Conservation (phyloP, 805 yeast species). For the Kluyveromyces starmeri region DNA sequence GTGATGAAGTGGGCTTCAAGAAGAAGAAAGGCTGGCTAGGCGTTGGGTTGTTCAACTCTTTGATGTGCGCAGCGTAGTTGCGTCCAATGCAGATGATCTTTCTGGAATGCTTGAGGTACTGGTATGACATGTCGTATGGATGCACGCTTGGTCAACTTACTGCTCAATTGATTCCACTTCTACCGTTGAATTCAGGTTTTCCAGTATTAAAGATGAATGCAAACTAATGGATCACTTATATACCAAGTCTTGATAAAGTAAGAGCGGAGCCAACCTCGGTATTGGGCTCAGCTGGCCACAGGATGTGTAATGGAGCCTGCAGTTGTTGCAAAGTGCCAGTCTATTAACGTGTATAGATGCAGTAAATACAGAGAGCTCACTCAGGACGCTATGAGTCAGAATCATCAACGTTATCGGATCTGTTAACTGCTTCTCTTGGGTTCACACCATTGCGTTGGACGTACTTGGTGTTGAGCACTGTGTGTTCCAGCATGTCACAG, state of each 20-base stretch:
- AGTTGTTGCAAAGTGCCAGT: too few species aligned
- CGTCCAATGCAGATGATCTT: slow-evolving; percentile 94
- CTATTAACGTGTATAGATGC: too few species aligned
- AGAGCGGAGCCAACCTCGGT: too few species aligned
- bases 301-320: too few species aligned
- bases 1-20: slow-evolving; percentile 77
- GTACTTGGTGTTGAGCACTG: slow-evolving; percentile 15
- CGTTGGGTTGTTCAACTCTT: slow-evolving; percentile 71
- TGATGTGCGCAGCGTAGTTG: slow-evolving; percentile 92
- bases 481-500: slow-evolving; percentile 17
- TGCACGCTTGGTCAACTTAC: too few species aligned
- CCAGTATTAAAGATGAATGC: too few species aligned
- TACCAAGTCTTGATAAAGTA: too few species aligned
- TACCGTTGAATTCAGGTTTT: too few species aligned
- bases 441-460: slow-evolving; percentile 22
- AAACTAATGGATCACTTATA: too few species aligned
- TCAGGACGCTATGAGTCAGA: slow-evolving; percentile 3
- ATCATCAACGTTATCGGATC: slow-evolving; percentile 11
- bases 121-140: slow-evolving; percentile 35
- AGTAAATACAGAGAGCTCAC: too few species aligned
- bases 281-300: too few species aligned
- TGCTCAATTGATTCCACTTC: too few species aligned
- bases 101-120: slow-evolving; percentile 52
- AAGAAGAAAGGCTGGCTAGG: slow-evolving; percentile 91
- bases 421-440: slow-evolving; percentile 10